A percentile compares a stretch with the other conserved stretches of the same genome.
phyloP scores from a whole-genome alignment of 257 asterid genomes.

The Solanum medicagineum region DNA sequence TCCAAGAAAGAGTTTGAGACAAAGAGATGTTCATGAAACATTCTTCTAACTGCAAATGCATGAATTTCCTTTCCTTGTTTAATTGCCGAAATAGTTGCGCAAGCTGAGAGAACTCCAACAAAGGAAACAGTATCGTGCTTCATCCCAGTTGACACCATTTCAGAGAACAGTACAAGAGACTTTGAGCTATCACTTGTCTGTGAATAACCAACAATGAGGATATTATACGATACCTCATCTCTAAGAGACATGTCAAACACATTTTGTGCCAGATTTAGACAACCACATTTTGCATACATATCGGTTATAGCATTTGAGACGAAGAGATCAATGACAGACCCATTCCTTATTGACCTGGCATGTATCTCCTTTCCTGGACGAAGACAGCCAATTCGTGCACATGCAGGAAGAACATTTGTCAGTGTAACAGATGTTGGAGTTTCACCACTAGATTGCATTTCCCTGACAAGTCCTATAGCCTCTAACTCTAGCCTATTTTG shows the following conservation, averaged over 20 bases:
- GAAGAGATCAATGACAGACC: conserved; percentile 29
- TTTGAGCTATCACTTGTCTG: conserved; percentile 29
- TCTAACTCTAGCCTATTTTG: conserved; percentile 40
- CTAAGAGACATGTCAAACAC: conserved; percentile 11
- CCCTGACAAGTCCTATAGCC: conserved; percentile 32
- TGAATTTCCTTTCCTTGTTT: conserved; percentile 68
- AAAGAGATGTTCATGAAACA: conserved; percentile 38
- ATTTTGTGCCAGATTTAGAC: conserved; percentile 35
- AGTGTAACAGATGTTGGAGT: conserved; percentile 48
- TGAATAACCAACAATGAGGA: conserved; percentile 48
- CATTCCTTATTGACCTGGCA: conserved; percentile 34
- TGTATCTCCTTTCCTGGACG: conserved; percentile 57
- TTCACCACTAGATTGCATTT: conserved; percentile 50
- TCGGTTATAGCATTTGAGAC: conserved; percentile 69
- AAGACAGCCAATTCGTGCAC: conserved; percentile 42
- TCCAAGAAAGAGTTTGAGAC: conserved; percentile 63
- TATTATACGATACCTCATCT: conserved; percentile 64
- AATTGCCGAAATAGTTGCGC: conserved; percentile 47
- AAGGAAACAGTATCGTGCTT: conserved; percentile 41
- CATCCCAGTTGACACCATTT: conserved; percentile 45
- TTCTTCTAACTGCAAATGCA: conserved; percentile 40
- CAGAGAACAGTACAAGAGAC: conserved; percentile 46
- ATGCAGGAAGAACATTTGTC: conserved; percentile 64
- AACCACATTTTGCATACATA: conserved; percentile 60
- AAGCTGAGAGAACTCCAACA: conserved; percentile 65